Evolutionary conservation across 805 yeast species (phyloP), one percentile per base, ranked within the genome.

Genomic region (Kuraishia piskuri): DNA sequence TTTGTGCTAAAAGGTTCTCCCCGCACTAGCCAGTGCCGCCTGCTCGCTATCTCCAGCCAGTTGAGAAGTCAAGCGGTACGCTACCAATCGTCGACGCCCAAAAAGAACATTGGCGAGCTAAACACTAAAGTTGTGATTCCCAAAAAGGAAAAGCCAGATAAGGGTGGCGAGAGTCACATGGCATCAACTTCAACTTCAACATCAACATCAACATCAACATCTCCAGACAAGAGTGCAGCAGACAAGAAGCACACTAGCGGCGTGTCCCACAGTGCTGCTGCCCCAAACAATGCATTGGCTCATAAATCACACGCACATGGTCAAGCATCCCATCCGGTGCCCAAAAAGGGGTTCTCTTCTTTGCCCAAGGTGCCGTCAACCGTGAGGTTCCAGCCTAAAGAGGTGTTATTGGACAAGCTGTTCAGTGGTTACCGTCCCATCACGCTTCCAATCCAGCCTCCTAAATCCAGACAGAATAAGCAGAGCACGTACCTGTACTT

Each of bases 351-450:
- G 0, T 69, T 69, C 55, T 68, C 65, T 45, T 61, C 65, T 3
- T 57, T 69, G n/a, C 58, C 63, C 2, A 68, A 66, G 52, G 72
- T 69, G 10, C 70, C 73, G 19, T 63, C 63, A 22, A 67, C 71
- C 1, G 57, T 63, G 46, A 61, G 61, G 20, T 53, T 68, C 19
- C 67, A 61, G 31, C 68, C 73, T 8, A 66, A 63, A 47, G 71
- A 68, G 23, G 58, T 69, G 9, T 52, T 69, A 26, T 51, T 69
- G 22, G 72, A 69, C 55, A 62, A 57, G n/a, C 56, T 69, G 7
- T 69, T 69, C 55, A 68, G 64, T 54, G 73, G 70, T 2, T 68
- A 67, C 51, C 64, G 66, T 47, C 74, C 74, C 14, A 55, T 69
- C 31, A 63, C 71, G 10, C 47, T 66, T 24, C 72, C 72, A 2